phyloP scores from a whole-genome alignment of 2,329 filamentous ascomycete species.

The Trichoderma koningiopsis region DNA sequence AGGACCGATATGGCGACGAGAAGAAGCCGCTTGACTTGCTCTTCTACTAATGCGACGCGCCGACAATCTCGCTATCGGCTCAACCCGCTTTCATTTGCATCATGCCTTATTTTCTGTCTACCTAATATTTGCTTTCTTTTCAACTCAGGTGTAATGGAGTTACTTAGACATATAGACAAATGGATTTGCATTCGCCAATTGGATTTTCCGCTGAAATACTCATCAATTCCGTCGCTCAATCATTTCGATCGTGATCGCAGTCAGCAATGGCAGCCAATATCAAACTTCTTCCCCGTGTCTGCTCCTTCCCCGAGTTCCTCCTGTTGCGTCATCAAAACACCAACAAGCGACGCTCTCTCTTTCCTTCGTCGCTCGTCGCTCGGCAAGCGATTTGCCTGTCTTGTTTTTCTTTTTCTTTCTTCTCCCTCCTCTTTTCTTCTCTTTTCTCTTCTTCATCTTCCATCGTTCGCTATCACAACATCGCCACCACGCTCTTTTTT shows the following conservation, averaged over 20 bases:
- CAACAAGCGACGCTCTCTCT: constrained; percentile 1
- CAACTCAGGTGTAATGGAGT: neutral
- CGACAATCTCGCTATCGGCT: neutral
- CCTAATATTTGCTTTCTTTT: neutral
- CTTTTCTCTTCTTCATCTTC: constrained; percentile 29
- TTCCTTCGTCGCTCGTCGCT: constrained; percentile 4
- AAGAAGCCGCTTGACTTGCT: constrained; percentile 62
- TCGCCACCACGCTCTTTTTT: constrained; percentile 30
- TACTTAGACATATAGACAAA: neutral
- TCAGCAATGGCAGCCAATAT: neutral
- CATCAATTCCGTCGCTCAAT: neutral
- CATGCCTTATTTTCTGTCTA: neutral
- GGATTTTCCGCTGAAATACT: too few species aligned
- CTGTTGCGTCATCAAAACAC: neutral
- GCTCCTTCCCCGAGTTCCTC: neutral
- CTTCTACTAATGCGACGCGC: constrained; percentile 57
- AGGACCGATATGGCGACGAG: constrained; percentile 65
- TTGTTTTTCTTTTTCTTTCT: constrained; percentile 24
- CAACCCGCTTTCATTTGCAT: neutral
- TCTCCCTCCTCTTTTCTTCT: constrained; percentile 24
- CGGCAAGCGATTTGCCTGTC: neutral
- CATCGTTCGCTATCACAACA: constrained; percentile 28
- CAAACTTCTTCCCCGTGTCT: neutral
- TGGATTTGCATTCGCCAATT: neutral
- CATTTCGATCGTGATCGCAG: too few species aligned